Evolutionary conservation across 2,329 filamentous ascomycete species (phyloP).

Genomic region (Cytospora piceicola): DNA sequence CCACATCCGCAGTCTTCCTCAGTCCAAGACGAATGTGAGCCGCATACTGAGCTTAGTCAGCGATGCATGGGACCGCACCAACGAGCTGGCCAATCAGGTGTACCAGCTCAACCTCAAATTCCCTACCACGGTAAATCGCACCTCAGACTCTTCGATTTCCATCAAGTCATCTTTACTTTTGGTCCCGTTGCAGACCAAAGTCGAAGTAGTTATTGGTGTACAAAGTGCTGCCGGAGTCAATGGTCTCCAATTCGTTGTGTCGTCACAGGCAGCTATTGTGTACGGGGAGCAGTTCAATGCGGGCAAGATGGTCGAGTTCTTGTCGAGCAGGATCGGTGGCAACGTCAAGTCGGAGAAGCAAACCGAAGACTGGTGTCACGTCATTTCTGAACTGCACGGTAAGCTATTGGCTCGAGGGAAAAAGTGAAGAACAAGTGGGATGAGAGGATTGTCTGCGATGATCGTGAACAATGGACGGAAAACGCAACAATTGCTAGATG

Average conservation of each 20-base stretch:
- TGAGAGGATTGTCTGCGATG: neutral
- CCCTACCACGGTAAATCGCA: slow-evolving; percentile 65
- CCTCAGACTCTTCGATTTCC: slow-evolving; percentile 66
- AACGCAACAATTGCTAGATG: neutral
- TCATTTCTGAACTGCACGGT: slow-evolving; percentile 58
- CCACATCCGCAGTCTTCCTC: slow-evolving; percentile 64
- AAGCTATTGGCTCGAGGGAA: slow-evolving; percentile 59
- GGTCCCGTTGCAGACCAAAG: slow-evolving; percentile 67
- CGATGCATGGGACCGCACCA: slow-evolving; percentile 68
- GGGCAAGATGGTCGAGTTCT: slow-evolving; percentile 73
- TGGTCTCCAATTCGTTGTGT: slow-evolving; percentile 59
- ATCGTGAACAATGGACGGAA: neutral
- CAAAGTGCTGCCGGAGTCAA: slow-evolving; percentile 48
- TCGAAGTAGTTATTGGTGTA: slow-evolving; percentile 65
- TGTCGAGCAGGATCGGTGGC: slow-evolving; percentile 58
- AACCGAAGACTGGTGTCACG: slow-evolving; percentile 55
- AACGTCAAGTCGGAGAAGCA: slow-evolving; percentile 42
- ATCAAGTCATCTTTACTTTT: slow-evolving; percentile 68
- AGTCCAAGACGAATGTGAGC: slow-evolving; percentile 59
- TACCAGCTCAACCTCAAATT: slow-evolving; percentile 65
- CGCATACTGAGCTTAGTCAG: slow-evolving; percentile 64
- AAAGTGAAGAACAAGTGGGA: slow-evolving; percentile 42
- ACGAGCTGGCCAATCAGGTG: slow-evolving; percentile 62
- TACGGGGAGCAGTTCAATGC: slow-evolving; percentile 81
- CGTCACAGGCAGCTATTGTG: slow-evolving; percentile 62